A percentile compares a stretch with the other conserved stretches of the same genome.
phyloP scores from a whole-genome alignment of 2,329 filamentous ascomycete species.

The Alternaria metachromatica region DNA sequence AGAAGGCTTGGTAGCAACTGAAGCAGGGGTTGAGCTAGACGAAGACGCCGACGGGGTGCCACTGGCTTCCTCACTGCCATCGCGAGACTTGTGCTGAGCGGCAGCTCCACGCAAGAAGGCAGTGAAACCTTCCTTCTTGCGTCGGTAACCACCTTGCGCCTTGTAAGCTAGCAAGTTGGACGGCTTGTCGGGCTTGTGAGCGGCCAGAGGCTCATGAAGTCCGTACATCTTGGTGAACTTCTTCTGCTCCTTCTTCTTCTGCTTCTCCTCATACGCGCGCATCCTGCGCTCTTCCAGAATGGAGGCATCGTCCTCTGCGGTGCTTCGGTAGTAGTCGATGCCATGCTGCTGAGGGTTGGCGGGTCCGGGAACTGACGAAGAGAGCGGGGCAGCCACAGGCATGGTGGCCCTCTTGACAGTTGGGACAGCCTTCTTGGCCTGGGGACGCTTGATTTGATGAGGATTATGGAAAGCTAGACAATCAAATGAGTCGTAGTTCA shows the following conservation, averaged over 20 bases:
- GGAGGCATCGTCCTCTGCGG: constrained; percentile 79
- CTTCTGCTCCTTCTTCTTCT: constrained; percentile 65
- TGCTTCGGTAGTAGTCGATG: constrained; percentile 68
- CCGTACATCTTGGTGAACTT: constrained; percentile 71
- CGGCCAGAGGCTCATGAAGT: constrained; percentile 53
- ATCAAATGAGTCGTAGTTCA: constrained; percentile 38
- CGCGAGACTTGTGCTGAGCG: constrained; percentile 13
- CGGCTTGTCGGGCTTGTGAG: constrained; percentile 31
- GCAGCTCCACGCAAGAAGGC: constrained; percentile 29
- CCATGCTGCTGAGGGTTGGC: constrained; percentile 27
- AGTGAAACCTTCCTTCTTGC: constrained; percentile 34
- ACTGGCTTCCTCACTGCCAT: constrained; percentile 22
- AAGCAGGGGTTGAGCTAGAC: constrained; percentile 16
- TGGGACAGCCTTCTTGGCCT: constrained; percentile 33
- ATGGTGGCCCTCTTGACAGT: constrained; percentile 34
- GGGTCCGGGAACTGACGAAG: constrained; percentile 22
- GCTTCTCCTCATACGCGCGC: constrained; percentile 72
- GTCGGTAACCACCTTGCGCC: constrained; percentile 32
- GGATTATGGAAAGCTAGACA: constrained; percentile 42
- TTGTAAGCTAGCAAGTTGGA: constrained; percentile 38
- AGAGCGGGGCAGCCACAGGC: constrained; percentile 23
- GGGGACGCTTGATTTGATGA: constrained; percentile 42
- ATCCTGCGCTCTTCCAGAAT: constrained; percentile 71
- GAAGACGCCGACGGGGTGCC: constrained; percentile 19
- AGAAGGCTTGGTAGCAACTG: constrained; percentile 33